Conservation (phyloP, 192 early-diverging fungal species). For the Backusella psychrophila region DNA sequence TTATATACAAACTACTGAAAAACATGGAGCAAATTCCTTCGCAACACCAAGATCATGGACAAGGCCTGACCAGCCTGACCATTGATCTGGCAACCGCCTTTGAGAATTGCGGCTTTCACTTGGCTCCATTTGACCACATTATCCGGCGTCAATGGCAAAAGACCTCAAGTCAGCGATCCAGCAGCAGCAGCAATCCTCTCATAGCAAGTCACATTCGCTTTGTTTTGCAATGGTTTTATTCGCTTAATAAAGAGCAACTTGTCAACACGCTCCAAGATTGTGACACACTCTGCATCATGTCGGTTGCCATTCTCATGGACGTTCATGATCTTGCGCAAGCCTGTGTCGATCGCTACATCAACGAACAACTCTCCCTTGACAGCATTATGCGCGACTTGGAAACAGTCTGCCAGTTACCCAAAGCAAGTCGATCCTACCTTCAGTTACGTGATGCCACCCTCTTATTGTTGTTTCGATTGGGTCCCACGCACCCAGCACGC, state of each 20-base stretch:
- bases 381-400: slow-evolving; percentile 29
- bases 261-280: slow-evolving; percentile 11
- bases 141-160: slow-evolving; percentile 25
- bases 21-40: slow-evolving; percentile 4
- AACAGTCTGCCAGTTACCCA: slow-evolving; percentile 29
- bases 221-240: slow-evolving; percentile 28
- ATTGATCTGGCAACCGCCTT: slow-evolving; percentile 29
- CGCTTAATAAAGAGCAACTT: not conserved
- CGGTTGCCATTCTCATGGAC: slow-evolving; percentile 24
- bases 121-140: slow-evolving; percentile 26
- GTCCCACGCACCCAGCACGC: slow-evolving; percentile 15
- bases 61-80: not conserved
- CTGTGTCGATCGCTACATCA: slow-evolving; percentile 23
- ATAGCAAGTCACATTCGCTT: slow-evolving; percentile 31
- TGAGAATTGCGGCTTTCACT: slow-evolving; percentile 20
- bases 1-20: slow-evolving; percentile 19
- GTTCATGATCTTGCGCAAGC: slow-evolving; percentile 19
- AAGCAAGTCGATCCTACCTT: slow-evolving; percentile 17
- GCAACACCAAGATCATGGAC: not conserved
- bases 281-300: slow-evolving; percentile 27
- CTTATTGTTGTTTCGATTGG: slow-evolving; percentile 27
- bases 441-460: slow-evolving; percentile 30
- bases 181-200: not conserved
- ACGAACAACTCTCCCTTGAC: slow-evolving; percentile 18
- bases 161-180: not conserved